Base-by-base conservation (phyloP, 805 yeast species). In the Lipomyces kockii region DNA sequence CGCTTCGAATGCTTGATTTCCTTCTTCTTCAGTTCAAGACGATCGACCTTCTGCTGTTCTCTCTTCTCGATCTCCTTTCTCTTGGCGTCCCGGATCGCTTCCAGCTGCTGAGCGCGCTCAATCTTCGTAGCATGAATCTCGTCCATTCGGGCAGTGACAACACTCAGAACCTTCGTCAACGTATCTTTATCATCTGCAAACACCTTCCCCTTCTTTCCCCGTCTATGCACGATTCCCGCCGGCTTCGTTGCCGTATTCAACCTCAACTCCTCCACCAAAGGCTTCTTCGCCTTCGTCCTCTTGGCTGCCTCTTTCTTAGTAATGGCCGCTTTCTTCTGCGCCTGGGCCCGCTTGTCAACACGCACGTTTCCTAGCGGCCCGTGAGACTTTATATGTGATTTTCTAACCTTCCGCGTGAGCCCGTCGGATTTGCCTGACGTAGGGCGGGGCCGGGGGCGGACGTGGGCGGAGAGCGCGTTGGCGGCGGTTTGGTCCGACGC, bases 21-120 rank as follows among this genome's bases (percentile, higher is more conserved):
- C 37, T 80, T 81, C 80, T 92, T 92, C 78, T 90, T 93, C 65
- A 82, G 86, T 70, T 92, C 96, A 55, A 92, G 78, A 76, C 88
- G 88, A 64, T 82, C 84, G 68, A 83, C 80, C 80, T 92, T 91
- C 43, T 81, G 86, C 63, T 84, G 84, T 74, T 94, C 97, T 76
- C 89, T 89, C 76, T 89, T 82, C 77, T 94, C 98, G 71, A 94
- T 86, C 78, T 95, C 98, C 79, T 88, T 84, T 75, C 91, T 86
- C 81, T 90, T 91, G 71, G 92, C 81, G 56, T 92, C 97, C 75
- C 99, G 85, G 67, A 94, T 86, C 73, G 91, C 97, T 78, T 94
- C 98, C 59, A 95, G 82, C 78, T 97, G 88, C 76, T 91, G 86
- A 0, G 97, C 88, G 76, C 91, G 91, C 76, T 94, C 99, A 65